Base-by-base conservation (phyloP, 345 rosid genomes). In the Populus deltoides region DNA sequence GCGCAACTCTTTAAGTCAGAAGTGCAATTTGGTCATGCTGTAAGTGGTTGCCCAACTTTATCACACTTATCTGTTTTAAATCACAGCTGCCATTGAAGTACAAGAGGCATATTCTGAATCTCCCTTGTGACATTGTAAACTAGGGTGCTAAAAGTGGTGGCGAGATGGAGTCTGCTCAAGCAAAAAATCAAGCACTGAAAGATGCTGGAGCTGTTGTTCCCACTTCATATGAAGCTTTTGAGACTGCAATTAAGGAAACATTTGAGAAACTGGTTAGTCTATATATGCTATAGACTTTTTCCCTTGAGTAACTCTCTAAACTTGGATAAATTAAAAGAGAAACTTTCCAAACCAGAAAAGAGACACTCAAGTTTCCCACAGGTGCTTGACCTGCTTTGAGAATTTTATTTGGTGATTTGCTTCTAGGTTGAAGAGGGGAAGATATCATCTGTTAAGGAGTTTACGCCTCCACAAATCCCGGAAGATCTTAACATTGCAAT, bases 21-120 rank as follows among this genome's bases (percentile, higher is more conserved):
- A 93, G 98, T 96, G 57, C 98, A 96, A 77, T 93, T 96, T 86
- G 99, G 99, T 83, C 99, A 93, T 82, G 99, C 99, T 73, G 99
- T 96, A 88, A 91, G 99, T 86, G 72, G 61, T 72, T 59, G 20
- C 77, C 74, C 75, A 71, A 47, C 74, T 74, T 59, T 69, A 71
- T 49, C 55, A 51, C 65, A 25, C n/a, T 43, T 77, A 47, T 51
- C 41, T 70, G 15, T 62, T 25, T 55, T 59, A 69, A 41, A 59
- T 70, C 35, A 20, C 63, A 61, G 11, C 39, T 24, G 1, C 12
- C 15, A 49, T 67, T 63, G 43, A 33, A 24, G 0, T 16, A 18
- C 38, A 49, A 63, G 25, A 41, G n/a, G 39, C 33, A 39, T 66
- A 7, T 71, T 59, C 41, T 38, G 75, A 82, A 73, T 83, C 53